A percentile compares a stretch with the other conserved stretches of the same genome.
These are phyloP conservation scores for Trichoderma atrobrunneum DNA, from an alignment of 2,329 filamentous ascomycete genomes.

Conservation along the genomic window DNA sequence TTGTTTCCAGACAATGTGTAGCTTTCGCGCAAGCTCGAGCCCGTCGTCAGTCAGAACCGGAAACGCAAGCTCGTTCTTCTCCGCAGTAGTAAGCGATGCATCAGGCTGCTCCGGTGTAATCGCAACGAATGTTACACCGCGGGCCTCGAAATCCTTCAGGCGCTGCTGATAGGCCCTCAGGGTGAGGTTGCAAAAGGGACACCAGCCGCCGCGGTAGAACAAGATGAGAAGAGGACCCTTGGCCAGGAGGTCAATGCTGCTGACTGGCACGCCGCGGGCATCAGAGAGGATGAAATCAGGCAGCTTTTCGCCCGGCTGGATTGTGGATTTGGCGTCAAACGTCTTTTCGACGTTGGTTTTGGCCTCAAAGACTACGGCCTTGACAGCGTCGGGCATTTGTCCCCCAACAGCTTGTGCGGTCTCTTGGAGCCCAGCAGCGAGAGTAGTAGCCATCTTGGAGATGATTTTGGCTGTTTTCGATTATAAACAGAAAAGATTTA, in stretches of 20 bases:
- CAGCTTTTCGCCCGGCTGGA: constrained; percentile 35
- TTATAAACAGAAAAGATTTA: background rate
- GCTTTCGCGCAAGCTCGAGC: constrained; percentile 34
- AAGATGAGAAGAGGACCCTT: constrained; percentile 39
- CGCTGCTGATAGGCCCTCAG: constrained; percentile 36
- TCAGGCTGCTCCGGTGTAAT: constrained; percentile 43
- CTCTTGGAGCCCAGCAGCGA: background rate
- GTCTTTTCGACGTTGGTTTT: background rate
- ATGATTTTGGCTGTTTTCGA: background rate
- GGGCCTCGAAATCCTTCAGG: constrained; percentile 35
- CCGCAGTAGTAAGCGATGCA: constrained; percentile 34
- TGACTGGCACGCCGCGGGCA: constrained; percentile 34
- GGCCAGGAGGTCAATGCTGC: constrained; percentile 31
- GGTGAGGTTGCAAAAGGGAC: constrained; percentile 44
- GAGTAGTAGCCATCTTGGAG: background rate
- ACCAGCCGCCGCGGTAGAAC: constrained; percentile 49
- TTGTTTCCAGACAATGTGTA: constrained; percentile 37
- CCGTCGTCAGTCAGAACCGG: constrained; percentile 40
- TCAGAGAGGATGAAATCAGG: constrained; percentile 36
- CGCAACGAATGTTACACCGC: constrained; percentile 41
- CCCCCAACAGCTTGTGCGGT: background rate
- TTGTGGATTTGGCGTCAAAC: constrained; percentile 28
- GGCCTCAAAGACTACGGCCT: background rate
- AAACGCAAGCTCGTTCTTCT: constrained; percentile 42
- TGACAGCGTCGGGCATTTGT: background rate